Evolutionary conservation across 495 filamentous ascomycete species (phyloP), one percentile per base, ranked within the genome.

Genomic region (Hypoxylon fragiforme): DNA sequence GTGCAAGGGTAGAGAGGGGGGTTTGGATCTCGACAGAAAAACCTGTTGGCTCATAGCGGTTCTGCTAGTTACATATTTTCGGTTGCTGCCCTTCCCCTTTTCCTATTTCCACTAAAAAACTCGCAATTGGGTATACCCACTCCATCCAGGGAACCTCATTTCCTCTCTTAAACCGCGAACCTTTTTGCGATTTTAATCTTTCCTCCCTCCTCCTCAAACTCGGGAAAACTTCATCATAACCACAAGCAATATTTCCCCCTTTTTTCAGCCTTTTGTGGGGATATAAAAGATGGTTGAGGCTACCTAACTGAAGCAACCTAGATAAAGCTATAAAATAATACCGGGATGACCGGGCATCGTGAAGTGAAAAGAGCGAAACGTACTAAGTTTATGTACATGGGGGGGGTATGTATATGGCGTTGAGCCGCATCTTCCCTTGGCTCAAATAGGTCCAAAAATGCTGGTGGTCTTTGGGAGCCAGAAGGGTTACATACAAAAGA

Each of bases 321-420:
- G n/a, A n/a, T n/a, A n/a, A n/a, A n/a, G n/a, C n/a, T n/a, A n/a
- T 6, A 53, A 38, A 57, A 57, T 53, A 43, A 49, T 53, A 48
- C 38, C 45, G 31, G 31, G 22, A 12, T 39, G 24, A 44, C n/a
- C 39, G 41, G 30, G 28, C 14, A 38, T 49, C n/a, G 51, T 48
- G 7, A 32, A 26, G 44, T 36, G 44, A 38, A 48, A 14, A 35
- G 39, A 62, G 55, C 47, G 58, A 62, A 47, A n/a, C n/a, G n/a
- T n/a, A n/a, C n/a, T n/a, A n/a, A n/a, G n/a, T 39, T 51, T 62
- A 56, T 56, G 16, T 52, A 62, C 47, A 56, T 48, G 4, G 30
- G 26, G n/a, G n/a, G n/a, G n/a, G n/a, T n/a, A n/a, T 40, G 44
- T 13, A 19, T 42, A 21, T 4, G n/a, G 31, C n/a, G 31, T 35